Evolutionary conservation across 768 basidiomycete genomes (phyloP), one percentile per base, ranked within the genome.

Genomic region (Chalciporus piperatus): DNA sequence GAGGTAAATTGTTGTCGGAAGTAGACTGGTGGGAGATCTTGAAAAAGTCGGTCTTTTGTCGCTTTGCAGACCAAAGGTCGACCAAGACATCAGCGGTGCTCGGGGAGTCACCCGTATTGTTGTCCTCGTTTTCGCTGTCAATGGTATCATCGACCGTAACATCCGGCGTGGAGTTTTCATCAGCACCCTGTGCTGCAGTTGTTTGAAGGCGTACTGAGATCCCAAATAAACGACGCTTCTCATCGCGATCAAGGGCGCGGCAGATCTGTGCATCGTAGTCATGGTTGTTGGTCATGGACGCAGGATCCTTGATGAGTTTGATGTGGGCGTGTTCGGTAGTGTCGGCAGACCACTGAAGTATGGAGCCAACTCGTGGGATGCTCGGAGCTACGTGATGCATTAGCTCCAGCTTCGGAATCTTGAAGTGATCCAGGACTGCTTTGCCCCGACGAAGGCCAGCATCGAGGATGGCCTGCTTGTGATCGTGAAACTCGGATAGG

Each of bases 331-430:
- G 22, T 22, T 22, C 22, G 22, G 22, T 22, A 2, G 22, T 22
- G 22, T 22, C 22, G 22, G 22, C 22, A 59, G 70, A 66, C 66
- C 66, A 72, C 28, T 54, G 44, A 23, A 54, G 59, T 3, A 68
- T 43, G 12, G 57, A 59, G 0, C 75, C 73, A 32, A 62, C 64
- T 14, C 38, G 38, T 7, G 45, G 46, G 19, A 73, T 70, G 50
- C 59, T 70, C 3, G 58, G 47, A 6, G 61, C 55, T 6, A 75
- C 63, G 37, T 64, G 68, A 17, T 72, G 71, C n/a, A 73, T 50
- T 19, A 71, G 60, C 45, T 74, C 71, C 9, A 76, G 63, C 54
- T 79, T 79, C 2, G 72, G 74, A 38, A 78, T 77, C 16, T 68
- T 45, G 59, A 68, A 78, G 47, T 75, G 54, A 7, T 69, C 32